Percentiles rank a stretch among this genome's conserved stretches.
Evolutionary conservation across 2,329 filamentous ascomycete genomes (phyloP).

Genomic region (Raffaelea deltoideospora): DNA sequence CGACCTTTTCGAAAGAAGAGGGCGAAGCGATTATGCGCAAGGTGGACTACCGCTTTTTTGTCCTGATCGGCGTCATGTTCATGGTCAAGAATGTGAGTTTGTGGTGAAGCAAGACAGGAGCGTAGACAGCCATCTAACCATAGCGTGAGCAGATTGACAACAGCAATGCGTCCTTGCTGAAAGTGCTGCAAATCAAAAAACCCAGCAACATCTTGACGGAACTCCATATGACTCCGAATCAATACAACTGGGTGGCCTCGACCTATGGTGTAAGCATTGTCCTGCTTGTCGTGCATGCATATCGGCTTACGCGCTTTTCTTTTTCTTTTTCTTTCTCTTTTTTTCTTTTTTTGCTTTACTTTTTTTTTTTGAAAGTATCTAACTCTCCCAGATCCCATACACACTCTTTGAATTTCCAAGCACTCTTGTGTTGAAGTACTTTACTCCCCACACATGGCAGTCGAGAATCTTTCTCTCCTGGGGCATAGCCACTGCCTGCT

Average conservation of each 20-base stretch:
- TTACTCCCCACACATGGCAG: slow-evolving; percentile 4
- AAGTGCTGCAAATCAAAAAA: slow-evolving; percentile 3
- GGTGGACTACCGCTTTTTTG: slow-evolving; percentile 21
- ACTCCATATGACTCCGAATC: slow-evolving; percentile 4
- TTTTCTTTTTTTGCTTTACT: no score
- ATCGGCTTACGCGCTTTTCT: neutral
- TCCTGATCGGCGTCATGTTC: slow-evolving; percentile 24
- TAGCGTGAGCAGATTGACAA: neutral
- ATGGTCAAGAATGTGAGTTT: slow-evolving; percentile 23
- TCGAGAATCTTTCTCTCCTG: slow-evolving; percentile 3
- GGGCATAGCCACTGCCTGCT: slow-evolving; percentile 4
- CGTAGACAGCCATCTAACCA: neutral
- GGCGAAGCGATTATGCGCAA: slow-evolving; percentile 23
- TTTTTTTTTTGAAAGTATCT: no score
- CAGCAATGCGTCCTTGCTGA: slow-evolving; percentile 5
- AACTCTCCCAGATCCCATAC: slow-evolving; percentile 3
- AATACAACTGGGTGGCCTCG: slow-evolving; percentile 8
- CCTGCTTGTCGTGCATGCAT: neutral
- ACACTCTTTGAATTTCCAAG: slow-evolving; percentile 32
- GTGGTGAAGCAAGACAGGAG: slow-evolving; percentile 5
- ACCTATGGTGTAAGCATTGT: slow-evolving; percentile 5
- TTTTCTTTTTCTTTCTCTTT: no score
- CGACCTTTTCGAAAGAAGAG: slow-evolving; percentile 22
- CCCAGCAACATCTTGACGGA: slow-evolving; percentile 5
- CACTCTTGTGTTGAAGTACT: slow-evolving; percentile 35